Conservation (phyloP, 768 basidiomycete species). For the Ramaria rubella region DNA sequence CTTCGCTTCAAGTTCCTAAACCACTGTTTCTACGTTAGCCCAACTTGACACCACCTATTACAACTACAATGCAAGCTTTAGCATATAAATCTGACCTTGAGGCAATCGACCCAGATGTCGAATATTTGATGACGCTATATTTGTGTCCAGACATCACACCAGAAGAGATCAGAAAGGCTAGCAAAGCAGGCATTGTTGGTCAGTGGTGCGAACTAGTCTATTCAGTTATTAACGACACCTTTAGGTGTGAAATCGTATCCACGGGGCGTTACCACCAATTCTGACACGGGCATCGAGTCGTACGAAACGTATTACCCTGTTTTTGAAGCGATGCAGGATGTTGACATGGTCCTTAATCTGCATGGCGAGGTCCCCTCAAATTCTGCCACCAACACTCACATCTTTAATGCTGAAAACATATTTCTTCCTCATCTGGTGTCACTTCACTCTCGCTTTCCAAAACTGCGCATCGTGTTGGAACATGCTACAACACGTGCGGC, state of each 20-base stretch:
- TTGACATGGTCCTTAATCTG: slow-evolving; percentile 90
- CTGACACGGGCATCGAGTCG: slow-evolving; percentile 91
- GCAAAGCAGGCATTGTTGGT: slow-evolving; percentile 72
- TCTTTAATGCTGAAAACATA: slow-evolving; percentile 85
- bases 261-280: slow-evolving; percentile 95
- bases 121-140: slow-evolving; percentile 96
- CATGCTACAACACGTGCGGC: slow-evolving; percentile 94
- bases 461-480: slow-evolving; percentile 90
- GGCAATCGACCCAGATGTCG: slow-evolving; percentile 63
- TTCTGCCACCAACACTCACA: slow-evolving; percentile 63
- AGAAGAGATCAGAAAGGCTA: slow-evolving; percentile 84
- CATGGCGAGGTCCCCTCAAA: slow-evolving; percentile 98
- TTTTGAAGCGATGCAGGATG: slow-evolving; percentile 90
- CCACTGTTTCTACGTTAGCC: slow-evolving; percentile 48
- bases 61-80: slow-evolving; percentile 71
- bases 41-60: slow-evolving; percentile 86
- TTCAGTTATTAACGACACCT: background rate
- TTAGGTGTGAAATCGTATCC: slow-evolving; percentile 93
- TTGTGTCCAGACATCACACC: slow-evolving; percentile 88
- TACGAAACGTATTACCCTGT: slow-evolving; percentile 91
- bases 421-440: slow-evolving; percentile 85
- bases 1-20: slow-evolving; percentile 1
- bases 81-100: slow-evolving; percentile 73
- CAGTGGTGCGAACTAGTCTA: background rate
- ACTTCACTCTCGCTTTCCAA: slow-evolving; percentile 79